A percentile compares a stretch with the other conserved stretches of the same genome.
phyloP scores from a whole-genome alignment of 2,329 filamentous ascomycete species.

The Ascochyta koolunga region DNA sequence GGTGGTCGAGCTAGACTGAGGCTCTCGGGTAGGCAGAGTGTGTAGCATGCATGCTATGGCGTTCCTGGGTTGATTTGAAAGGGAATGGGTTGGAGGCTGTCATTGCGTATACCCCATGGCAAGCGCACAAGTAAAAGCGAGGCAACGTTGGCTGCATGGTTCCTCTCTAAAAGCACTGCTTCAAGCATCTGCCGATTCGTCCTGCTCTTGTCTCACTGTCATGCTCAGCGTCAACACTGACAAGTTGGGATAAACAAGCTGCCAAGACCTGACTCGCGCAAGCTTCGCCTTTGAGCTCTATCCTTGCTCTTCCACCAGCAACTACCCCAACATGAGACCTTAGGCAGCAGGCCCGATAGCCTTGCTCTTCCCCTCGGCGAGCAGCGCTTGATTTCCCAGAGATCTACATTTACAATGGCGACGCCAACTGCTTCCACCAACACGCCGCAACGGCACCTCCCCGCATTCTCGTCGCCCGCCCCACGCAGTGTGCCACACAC shows the following conservation, averaged over 20 bases:
- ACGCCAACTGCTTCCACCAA: conserved; percentile 47
- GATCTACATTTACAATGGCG: conserved; percentile 31
- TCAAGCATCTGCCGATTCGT: not conserved
- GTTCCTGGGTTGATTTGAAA: not conserved
- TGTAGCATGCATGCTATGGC: not conserved
- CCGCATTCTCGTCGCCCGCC: conserved; percentile 48
- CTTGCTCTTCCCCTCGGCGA: not conserved
- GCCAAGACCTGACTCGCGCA: conserved; percentile 36
- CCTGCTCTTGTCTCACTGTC: not conserved
- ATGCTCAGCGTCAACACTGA: not conserved
- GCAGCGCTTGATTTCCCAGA: not conserved
- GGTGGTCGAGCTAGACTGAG: conserved; percentile 37
- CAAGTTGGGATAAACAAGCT: not conserved
- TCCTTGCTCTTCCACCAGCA: conserved; percentile 4
- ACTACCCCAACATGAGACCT: conserved; percentile 15
- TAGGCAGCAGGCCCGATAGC: not conserved
- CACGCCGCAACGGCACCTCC: conserved; percentile 46
- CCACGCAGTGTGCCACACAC: conserved; percentile 52
- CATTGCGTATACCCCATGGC: conserved; percentile 1
- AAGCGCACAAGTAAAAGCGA: not conserved
- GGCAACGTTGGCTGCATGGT: too few species aligned
- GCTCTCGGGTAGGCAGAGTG: not conserved
- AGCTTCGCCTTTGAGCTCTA: conserved; percentile 12
- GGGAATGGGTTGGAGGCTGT: not conserved
- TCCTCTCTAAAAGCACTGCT: not conserved